These are phyloP conservation scores for Trametes versicolor DNA, from an alignment of 1,284 basidiomycete genomes.

Conservation along the genomic window DNA sequence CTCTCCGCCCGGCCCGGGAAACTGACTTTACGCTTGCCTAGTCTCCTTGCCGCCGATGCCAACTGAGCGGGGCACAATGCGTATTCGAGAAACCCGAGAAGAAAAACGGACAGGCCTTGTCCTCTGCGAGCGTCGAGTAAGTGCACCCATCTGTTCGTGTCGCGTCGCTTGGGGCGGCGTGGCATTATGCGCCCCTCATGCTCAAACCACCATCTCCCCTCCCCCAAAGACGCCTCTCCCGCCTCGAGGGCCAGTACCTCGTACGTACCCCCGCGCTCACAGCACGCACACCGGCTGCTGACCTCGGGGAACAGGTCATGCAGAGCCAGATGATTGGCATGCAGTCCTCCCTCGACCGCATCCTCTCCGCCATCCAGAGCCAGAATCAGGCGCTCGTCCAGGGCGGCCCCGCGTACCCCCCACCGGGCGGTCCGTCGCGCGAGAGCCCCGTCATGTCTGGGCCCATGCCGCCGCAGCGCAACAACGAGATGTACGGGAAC, in stretches of 20 bases:
- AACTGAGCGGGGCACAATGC: conserved; percentile 84
- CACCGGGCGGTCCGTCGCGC: conserved; percentile 25
- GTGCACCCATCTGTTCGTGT: conserved; percentile 42
- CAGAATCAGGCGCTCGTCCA: conserved; percentile 42
- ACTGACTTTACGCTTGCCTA: conserved; percentile 46
- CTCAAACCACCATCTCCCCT: conserved; percentile 30
- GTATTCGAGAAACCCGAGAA: conserved; percentile 94
- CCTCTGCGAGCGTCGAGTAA: conserved; percentile 78
- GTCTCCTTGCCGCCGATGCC: conserved; percentile 91
- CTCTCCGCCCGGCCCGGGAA: conserved; percentile 68
- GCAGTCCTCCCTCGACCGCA: conserved; percentile 86
- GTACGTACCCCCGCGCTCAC: conserved; percentile 49
- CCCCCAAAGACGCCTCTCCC: conserved; percentile 71
- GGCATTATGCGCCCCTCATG: conserved; percentile 35
- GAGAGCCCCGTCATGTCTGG: conserved; percentile 36
- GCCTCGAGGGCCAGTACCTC: conserved; percentile 85
- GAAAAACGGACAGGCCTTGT: conserved; percentile 69
- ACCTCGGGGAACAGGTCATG: conserved; percentile 66
- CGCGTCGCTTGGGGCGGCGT: background rate
- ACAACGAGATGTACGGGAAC: conserved; percentile 42
- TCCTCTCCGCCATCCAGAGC: conserved; percentile 72
- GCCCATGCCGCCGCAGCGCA: conserved; percentile 40
- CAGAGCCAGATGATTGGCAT: conserved; percentile 92
- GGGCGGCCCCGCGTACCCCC: conserved; percentile 42
- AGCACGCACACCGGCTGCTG: conserved; percentile 4